These are phyloP conservation scores for Aspergillus egyptiacus DNA, from an alignment of 495 filamentous ascomycete genomes.

Conservation along the genomic window DNA sequence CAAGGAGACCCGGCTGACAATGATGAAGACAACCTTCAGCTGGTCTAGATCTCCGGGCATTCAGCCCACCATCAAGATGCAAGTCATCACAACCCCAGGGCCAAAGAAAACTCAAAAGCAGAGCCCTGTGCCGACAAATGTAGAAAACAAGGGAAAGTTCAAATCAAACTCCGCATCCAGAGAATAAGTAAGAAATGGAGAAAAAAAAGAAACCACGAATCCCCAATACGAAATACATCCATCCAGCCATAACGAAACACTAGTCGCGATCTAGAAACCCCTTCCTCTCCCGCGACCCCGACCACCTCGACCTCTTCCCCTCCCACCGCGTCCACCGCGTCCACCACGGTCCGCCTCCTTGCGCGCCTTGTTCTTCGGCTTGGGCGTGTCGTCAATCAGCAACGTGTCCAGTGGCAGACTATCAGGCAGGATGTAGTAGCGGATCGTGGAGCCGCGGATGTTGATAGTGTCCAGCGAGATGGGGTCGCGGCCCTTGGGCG, in stretches of 20 bases:
- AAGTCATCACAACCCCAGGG: not conserved
- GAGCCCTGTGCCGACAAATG: not conserved
- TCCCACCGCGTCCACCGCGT: constrained; percentile 45
- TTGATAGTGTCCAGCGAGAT: constrained; percentile 92
- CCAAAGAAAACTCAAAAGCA: not conserved
- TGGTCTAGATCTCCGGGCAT: too few relatives aligned
- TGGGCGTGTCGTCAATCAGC: constrained; percentile 90
- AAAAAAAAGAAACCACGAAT: constrained; percentile 4
- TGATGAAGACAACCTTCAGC: too few relatives aligned
- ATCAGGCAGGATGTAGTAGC: constrained; percentile 92
- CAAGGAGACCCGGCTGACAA: too few relatives aligned
- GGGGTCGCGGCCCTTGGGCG: constrained; percentile 74
- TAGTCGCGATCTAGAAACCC: constrained; percentile 52
- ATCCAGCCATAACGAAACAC: too few relatives aligned
- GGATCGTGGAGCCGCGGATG: constrained; percentile 85
- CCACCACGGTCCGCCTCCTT: constrained; percentile 79
- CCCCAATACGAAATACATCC: constrained; percentile 2
- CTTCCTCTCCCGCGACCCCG: constrained; percentile 63
- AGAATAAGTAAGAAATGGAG: constrained; percentile 4
- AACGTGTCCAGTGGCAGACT: constrained; percentile 90
- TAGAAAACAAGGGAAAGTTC: not conserved
- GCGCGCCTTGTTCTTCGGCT: constrained; percentile 98
- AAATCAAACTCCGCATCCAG: constrained; percentile 8
- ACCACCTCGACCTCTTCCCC: constrained; percentile 57
- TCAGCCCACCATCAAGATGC: too few relatives aligned